These are phyloP conservation scores for Oryza nivara DNA, from an alignment of 176 grass and related monocot genomes.

Conservation along the genomic window DNA sequence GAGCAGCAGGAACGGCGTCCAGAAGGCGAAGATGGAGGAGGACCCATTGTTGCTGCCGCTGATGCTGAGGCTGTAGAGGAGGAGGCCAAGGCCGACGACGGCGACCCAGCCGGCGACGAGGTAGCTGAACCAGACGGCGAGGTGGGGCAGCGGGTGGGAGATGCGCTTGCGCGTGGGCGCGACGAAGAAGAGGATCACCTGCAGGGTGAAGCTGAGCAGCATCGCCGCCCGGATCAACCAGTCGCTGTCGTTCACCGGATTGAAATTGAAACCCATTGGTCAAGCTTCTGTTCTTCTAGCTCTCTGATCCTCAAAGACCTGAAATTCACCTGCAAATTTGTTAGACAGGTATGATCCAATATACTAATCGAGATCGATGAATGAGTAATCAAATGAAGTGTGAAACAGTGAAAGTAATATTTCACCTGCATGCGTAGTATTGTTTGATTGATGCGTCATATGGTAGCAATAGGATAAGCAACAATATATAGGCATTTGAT, in stretches of 20 bases:
- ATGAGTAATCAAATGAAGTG: too few relatives aligned
- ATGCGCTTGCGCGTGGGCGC: constrained; percentile 43
- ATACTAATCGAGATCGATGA: too few relatives aligned
- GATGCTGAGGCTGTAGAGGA: constrained; percentile 58
- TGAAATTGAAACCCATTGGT: constrained; percentile 44
- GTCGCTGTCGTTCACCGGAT: constrained; percentile 41
- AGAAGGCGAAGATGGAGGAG: constrained; percentile 50
- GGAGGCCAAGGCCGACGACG: constrained; percentile 53
- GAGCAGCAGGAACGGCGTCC: constrained; percentile 74
- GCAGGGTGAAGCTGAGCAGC: constrained; percentile 39
- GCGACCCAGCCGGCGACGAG: constrained; percentile 60
- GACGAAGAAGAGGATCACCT: constrained; percentile 42
- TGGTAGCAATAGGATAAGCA: too few relatives aligned
- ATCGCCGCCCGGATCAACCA: constrained; percentile 45
- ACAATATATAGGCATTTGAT: not conserved
- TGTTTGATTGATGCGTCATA: too few relatives aligned
- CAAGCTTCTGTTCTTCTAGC: too few relatives aligned
- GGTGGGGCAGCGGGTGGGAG: not conserved
- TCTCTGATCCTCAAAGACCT: too few relatives aligned
- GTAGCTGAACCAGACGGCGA: constrained; percentile 47
- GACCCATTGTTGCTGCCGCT: not conserved
- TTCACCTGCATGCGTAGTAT: too few relatives aligned
- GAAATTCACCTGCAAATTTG: too few relatives aligned
- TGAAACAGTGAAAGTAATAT: too few relatives aligned
- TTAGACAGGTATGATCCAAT: too few relatives aligned